Evolutionary conservation across 164 flowering plant genomes (phyloP).

Genomic region (Buxus sempervirens): DNA sequence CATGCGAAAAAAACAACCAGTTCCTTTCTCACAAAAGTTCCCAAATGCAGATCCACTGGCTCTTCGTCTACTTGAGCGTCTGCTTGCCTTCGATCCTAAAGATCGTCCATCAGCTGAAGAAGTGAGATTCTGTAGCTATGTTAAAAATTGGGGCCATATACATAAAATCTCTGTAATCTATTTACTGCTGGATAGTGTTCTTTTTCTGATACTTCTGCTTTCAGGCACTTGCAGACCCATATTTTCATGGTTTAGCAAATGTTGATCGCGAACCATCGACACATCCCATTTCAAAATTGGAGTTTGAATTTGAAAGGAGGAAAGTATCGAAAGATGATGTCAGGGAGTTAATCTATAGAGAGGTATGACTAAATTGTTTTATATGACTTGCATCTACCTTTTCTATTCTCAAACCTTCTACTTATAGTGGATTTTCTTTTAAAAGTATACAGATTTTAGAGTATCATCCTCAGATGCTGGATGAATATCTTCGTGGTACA

Average conservation of each 20-base stretch:
- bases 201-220: constrained; percentile 23
- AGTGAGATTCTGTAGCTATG: constrained; percentile 32
- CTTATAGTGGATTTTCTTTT: constrained; percentile 20
- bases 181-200: background rate
- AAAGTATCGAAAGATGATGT: constrained; percentile 78
- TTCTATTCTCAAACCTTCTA: constrained; percentile 4
- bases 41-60: constrained; percentile 66
- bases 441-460: constrained; percentile 78
- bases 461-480: constrained; percentile 98
- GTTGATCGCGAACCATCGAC: constrained; percentile 73
- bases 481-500: constrained; percentile 76
- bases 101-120: constrained; percentile 94
- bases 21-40: constrained; percentile 62
- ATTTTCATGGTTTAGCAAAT: constrained; percentile 73
- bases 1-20: constrained; percentile 60
- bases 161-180: background rate
- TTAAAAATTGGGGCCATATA: background rate
- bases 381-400: background rate
- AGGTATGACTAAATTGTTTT: constrained; percentile 41
- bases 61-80: constrained; percentile 49
- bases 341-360: constrained; percentile 86
- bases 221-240: constrained; percentile 91
- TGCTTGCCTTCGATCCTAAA: constrained; percentile 88
- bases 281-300: constrained; percentile 80
- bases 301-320: constrained; percentile 93